phyloP scores from a whole-genome alignment of 1,284 basidiomycete genomes.

The Peniophora sp. region DNA sequence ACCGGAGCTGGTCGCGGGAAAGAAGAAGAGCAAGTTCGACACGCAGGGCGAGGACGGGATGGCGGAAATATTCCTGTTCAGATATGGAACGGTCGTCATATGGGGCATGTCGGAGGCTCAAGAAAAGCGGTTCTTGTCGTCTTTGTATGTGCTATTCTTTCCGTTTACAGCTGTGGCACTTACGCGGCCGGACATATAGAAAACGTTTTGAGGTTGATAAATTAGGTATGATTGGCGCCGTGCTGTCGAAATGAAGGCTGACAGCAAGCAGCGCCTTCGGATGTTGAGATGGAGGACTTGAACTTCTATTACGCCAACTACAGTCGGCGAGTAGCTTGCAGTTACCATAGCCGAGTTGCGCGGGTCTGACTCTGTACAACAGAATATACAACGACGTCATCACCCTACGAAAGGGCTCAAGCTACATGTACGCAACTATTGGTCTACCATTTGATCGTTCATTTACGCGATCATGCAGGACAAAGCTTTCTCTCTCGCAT shows the following conservation, averaged over 20 bases:
- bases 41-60: constrained; percentile 44
- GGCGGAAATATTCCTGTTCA: constrained; percentile 90
- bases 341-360: neutral
- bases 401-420: constrained; percentile 87
- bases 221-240: constrained; percentile 41
- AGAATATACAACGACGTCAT: constrained; percentile 99
- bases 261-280: constrained; percentile 53
- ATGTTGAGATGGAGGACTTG: constrained; percentile 92
- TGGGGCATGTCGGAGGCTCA: constrained; percentile 96
- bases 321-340: constrained; percentile 57
- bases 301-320: constrained; percentile 98
- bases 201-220: constrained; percentile 91
- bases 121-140: constrained; percentile 83
- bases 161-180: neutral
- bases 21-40: constrained; percentile 57
- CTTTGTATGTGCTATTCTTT: constrained; percentile 54
- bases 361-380: constrained; percentile 5
- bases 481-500: constrained; percentile 91
- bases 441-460: no score
- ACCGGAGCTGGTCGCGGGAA: constrained; percentile 46
- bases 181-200: constrained; percentile 30
- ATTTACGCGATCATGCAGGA: no score
- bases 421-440: constrained; percentile 94
- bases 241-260: neutral
- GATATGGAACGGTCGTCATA: constrained; percentile 90